Evolutionary conservation across 1,284 basidiomycete species (phyloP).

Genomic region (Tylopilus sp.): DNA sequence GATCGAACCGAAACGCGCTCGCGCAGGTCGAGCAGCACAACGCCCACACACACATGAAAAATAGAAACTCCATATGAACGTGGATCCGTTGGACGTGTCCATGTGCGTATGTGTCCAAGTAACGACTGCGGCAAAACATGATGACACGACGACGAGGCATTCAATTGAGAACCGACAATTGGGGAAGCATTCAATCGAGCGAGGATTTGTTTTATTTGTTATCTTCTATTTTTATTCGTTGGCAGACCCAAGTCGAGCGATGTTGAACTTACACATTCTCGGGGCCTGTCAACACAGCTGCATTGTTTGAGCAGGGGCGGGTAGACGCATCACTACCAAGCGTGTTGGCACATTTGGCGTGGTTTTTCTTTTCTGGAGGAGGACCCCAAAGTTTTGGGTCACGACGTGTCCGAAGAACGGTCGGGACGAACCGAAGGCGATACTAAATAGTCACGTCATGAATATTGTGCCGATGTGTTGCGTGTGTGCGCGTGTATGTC

Average conservation of each 20-base stretch:
- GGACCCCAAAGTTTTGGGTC: background rate
- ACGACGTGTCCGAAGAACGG: background rate
- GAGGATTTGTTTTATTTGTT: background rate
- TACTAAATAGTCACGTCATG: background rate
- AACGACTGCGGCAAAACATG: background rate
- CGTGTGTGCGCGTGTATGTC: background rate
- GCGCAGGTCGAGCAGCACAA: background rate
- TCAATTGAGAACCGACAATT: background rate
- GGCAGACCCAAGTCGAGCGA: background rate
- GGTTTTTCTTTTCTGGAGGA: background rate
- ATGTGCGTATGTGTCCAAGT: background rate
- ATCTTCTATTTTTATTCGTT: background rate
- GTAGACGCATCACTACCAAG: background rate
- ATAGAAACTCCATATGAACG: slow-evolving; percentile 15
- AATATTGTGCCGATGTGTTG: background rate
- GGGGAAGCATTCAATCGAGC: background rate
- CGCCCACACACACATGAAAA: background rate
- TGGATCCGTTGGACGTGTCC: background rate
- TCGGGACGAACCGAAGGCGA: slow-evolving; percentile 1
- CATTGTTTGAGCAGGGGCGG: background rate
- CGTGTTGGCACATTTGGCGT: background rate
- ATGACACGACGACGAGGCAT: background rate
- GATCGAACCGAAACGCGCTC: slow-evolving; percentile 11
- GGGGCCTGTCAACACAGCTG: background rate
- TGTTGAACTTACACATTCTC: too few relatives aligned